Base-by-base conservation (phyloP, 768 basidiomycete species). In the Mycena vitilis region DNA sequence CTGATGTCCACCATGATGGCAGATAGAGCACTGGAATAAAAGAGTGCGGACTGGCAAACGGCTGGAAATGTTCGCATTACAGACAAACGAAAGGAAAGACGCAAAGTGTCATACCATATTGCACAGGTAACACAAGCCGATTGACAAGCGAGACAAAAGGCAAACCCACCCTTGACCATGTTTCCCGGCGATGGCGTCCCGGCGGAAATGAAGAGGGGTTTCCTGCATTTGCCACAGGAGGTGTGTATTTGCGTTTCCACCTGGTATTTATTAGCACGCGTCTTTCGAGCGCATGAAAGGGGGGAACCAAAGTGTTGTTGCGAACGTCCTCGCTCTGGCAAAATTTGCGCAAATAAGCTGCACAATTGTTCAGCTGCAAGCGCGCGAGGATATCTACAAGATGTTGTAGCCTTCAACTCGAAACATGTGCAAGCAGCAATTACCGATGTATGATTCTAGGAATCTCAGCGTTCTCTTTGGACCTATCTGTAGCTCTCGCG, bases 1-100 rank as follows among this genome's bases (percentile, higher is more conserved):
- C 71, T 91, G 90, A 71, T 95, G 94, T 0, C 94, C 94, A 0
- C 94, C 94, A 69, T 95, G 94, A 49, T 86, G 80, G 75, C 94
- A 95, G 2, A 91, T 79, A 0, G 91, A 85, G 76, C 94, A 95
- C 59, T 90, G 89, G 75, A 94, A 91, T 3, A 93, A 78, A 6
- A 94, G 80, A 0, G 86, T 81, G 36, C 86, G 87, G 18, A 95
- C 92, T 5, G 94, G 94, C 36, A 95, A 86, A 62, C 88, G 94
- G 76, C 94, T 95, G 68, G 5, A 23, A 57, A 60, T n/a, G 49
- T 71, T 20, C 63, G 63, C 55, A 49, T 54, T 61, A 64, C 61
- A 18, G 47, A 30, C 15, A 40, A 10, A 54, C 48, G 52, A 44
- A 30, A 30, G 30, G 12, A 57, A 37, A 60, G 51, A 54, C 34